A percentile compares a stretch with the other conserved stretches of the same genome.
phyloP scores from a whole-genome alignment of 108 stramenopile genomes.

The Nitzschia putrida region DNA sequence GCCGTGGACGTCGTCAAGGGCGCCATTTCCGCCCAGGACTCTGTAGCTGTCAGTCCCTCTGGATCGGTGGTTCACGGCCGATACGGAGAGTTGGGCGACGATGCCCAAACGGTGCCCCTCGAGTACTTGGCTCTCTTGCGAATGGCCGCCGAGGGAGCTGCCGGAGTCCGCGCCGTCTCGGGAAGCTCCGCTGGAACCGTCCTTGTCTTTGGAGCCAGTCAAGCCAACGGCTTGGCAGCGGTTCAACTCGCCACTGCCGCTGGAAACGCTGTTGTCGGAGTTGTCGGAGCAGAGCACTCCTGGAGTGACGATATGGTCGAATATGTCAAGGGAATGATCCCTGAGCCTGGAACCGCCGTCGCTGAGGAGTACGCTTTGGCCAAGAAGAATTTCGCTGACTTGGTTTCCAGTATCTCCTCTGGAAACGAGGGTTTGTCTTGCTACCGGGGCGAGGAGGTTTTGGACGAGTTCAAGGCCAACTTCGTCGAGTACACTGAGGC shows the following conservation, averaged over 20 bases:
- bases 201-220: slow-evolving; percentile 76
- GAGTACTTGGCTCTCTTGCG: slow-evolving; percentile 82
- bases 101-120: slow-evolving; percentile 61
- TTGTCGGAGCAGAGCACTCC: slow-evolving; percentile 77
- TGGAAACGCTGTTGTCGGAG: slow-evolving; percentile 76
- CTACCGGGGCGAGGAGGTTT: slow-evolving; percentile 41
- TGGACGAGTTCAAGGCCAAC: slow-evolving; percentile 77
- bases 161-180: slow-evolving; percentile 56
- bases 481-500: slow-evolving; percentile 60
- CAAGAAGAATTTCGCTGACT: slow-evolving; percentile 77
- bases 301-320: slow-evolving; percentile 76
- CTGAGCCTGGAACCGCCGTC: slow-evolving; percentile 79
- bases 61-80: slow-evolving; percentile 76
- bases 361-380: slow-evolving; percentile 74
- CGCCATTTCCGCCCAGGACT: slow-evolving; percentile 61
- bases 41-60: slow-evolving; percentile 62
- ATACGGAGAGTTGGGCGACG: slow-evolving; percentile 61
- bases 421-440: slow-evolving; percentile 57
- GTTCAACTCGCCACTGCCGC: slow-evolving; percentile 64
- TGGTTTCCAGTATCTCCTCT: slow-evolving; percentile 55
- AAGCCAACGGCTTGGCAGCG: slow-evolving; percentile 67
- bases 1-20: slow-evolving; percentile 52
- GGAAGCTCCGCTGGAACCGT: slow-evolving; percentile 59
- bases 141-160: slow-evolving; percentile 83
- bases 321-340: slow-evolving; percentile 70